Conservation (phyloP, 345 rosid genomes). For the Noccaea bulbosa region DNA sequence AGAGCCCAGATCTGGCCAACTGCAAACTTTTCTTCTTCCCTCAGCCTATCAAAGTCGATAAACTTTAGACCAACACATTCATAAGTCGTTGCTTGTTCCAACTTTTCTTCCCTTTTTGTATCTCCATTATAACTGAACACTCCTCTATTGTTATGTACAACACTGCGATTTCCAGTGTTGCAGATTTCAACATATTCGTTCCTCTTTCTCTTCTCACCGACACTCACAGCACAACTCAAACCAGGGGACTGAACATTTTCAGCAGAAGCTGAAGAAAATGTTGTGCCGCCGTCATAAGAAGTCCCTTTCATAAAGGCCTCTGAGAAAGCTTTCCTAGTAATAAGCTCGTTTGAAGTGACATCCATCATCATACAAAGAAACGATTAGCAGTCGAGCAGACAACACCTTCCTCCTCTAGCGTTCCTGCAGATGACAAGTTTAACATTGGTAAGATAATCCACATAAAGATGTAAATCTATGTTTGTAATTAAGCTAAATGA, state of each 20-base stretch:
- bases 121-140: not conserved
- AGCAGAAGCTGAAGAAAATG: no score
- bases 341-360: not conserved
- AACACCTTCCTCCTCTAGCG: not conserved
- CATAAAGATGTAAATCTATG: not conserved
- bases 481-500: no score
- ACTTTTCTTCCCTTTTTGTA: not conserved
- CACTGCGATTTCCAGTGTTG: conserved; percentile 38
- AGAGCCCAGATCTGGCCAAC: conserved; percentile 69
- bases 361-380: not conserved
- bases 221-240: not conserved
- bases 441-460: not conserved
- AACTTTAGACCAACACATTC: not conserved
- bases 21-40: conserved; percentile 50
- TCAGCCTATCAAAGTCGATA: conserved; percentile 54
- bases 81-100: not conserved
- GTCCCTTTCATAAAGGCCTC: not conserved
- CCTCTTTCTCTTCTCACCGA: conserved; percentile 43
- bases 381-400: no score
- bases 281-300: not conserved
- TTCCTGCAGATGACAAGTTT: not conserved
- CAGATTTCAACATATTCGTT: not conserved
- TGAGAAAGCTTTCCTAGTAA: no score
- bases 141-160: conserved; percentile 39
- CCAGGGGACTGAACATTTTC: not conserved